phyloP scores from a whole-genome alignment of 1,284 basidiomycete genomes.

The Cryptococcus jaspeensis region DNA sequence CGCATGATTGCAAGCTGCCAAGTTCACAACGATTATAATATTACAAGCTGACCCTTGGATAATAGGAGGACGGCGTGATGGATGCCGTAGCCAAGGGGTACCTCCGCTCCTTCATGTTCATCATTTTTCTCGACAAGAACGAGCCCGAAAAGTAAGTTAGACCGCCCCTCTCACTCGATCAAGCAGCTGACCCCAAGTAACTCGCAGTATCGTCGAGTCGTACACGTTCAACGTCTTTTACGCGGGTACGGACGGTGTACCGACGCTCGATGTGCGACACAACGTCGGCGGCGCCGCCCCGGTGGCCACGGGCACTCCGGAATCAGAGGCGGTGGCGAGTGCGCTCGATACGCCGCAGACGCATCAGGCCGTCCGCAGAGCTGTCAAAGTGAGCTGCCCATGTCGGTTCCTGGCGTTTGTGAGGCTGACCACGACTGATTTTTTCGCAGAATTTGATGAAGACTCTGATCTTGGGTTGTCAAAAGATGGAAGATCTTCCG shows the following conservation, averaged over 20 bases:
- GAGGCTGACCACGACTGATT: background rate
- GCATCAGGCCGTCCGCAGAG: conserved; percentile 8
- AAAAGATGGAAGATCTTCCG: conserved; percentile 20
- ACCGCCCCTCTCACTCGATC: background rate
- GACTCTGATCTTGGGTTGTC: conserved; percentile 4
- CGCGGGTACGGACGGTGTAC: conserved; percentile 1
- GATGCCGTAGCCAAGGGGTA: conserved; percentile 21
- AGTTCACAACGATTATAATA: background rate
- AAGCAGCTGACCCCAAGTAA: background rate
- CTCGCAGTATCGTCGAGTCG: conserved; percentile 27
- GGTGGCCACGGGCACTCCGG: background rate
- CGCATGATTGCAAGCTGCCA: conserved; percentile 1
- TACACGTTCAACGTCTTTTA: conserved; percentile 35
- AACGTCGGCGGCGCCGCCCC: background rate
- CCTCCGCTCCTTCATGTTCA: conserved; percentile 21
- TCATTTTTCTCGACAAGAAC: conserved; percentile 23
- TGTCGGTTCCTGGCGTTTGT: background rate
- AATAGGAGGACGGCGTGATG: conserved; percentile 13
- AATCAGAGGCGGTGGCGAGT: background rate
- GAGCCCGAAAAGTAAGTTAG: conserved; percentile 17
- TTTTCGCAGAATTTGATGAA: conserved; percentile 1
- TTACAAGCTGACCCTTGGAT: background rate
- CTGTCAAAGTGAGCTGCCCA: conserved; percentile 6
- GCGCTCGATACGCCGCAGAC: conserved; percentile 2
- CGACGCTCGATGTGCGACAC: background rate